Percentiles rank a stretch among this genome's conserved stretches.
These are phyloP conservation scores for Heritiera fomes DNA, from an alignment of 345 rosid genomes.

Conservation along the genomic window DNA sequence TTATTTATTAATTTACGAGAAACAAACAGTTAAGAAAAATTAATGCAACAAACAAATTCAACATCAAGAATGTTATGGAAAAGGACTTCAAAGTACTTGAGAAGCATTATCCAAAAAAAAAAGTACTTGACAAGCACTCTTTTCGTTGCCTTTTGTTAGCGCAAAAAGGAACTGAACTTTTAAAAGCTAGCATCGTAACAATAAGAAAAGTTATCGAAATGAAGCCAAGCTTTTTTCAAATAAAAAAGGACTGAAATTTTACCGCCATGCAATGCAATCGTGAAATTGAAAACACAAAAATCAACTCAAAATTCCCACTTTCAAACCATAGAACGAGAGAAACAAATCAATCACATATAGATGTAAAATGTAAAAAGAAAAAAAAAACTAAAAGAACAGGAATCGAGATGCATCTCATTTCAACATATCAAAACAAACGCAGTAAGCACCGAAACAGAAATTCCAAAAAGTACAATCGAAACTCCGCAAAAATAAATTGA, in stretches of 20 bases:
- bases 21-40: background rate
- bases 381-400: background rate
- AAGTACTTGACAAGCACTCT: too few species aligned
- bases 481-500: background rate
- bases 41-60: background rate
- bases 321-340: background rate
- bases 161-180: background rate
- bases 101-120: background rate
- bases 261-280: constrained; percentile 1
- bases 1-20: background rate
- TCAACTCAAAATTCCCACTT: background rate
- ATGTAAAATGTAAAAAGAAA: background rate
- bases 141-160: background rate
- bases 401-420: constrained; percentile 6
- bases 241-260: background rate
- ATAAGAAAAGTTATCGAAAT: background rate
- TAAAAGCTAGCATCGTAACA: constrained; percentile 11
- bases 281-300: constrained; percentile 7
- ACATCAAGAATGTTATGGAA: background rate
- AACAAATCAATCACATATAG: background rate
- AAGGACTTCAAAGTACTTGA: background rate
- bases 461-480: background rate
- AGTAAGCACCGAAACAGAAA: constrained; percentile 1
- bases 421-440: constrained; percentile 26
- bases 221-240: background rate